These are phyloP conservation scores for Mucor mucedo DNA, from an alignment of 371 early-diverging fungal genomes.

Conservation along the genomic window DNA sequence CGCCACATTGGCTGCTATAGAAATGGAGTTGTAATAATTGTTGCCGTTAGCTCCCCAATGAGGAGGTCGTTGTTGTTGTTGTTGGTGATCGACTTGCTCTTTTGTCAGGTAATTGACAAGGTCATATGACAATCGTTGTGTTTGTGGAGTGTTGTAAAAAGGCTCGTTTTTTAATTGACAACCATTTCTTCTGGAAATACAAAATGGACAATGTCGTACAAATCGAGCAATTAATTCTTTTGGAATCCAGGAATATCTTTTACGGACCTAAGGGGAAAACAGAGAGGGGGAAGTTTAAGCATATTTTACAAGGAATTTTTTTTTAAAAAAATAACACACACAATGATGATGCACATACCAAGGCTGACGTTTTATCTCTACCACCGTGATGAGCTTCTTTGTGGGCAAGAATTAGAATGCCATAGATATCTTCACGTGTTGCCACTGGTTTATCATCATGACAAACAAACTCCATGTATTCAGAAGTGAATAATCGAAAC, in stretches of 20 bases:
- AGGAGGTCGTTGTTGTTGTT: neutral
- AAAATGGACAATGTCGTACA: slow-evolving; percentile 63
- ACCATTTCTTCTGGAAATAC: slow-evolving; percentile 51
- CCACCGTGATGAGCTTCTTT: slow-evolving; percentile 68
- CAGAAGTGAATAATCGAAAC: slow-evolving; percentile 51
- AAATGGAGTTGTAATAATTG: slow-evolving; percentile 3
- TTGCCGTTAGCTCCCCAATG: neutral
- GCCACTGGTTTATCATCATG: slow-evolving; percentile 66
- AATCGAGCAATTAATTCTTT: slow-evolving; percentile 66
- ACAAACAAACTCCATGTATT: slow-evolving; percentile 49
- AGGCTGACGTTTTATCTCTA: slow-evolving; percentile 67
- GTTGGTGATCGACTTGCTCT: neutral
- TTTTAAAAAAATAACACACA: slow-evolving; percentile 11
- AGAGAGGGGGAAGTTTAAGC: neutral
- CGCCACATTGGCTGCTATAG: slow-evolving; percentile 29
- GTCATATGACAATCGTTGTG: no score
- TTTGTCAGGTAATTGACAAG: neutral
- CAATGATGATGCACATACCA: slow-evolving; percentile 41
- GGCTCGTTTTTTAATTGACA: neutral
- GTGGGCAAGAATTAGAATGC: slow-evolving; percentile 60
- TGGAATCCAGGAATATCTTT: slow-evolving; percentile 63
- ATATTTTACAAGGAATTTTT: slow-evolving; percentile 7
- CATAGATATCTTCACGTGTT: slow-evolving; percentile 62
- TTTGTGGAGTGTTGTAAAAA: neutral
- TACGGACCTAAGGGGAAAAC: slow-evolving; percentile 46